Evolutionary conservation across 164 flowering plant species (phyloP).

Genomic region (Santalum album): DNA sequence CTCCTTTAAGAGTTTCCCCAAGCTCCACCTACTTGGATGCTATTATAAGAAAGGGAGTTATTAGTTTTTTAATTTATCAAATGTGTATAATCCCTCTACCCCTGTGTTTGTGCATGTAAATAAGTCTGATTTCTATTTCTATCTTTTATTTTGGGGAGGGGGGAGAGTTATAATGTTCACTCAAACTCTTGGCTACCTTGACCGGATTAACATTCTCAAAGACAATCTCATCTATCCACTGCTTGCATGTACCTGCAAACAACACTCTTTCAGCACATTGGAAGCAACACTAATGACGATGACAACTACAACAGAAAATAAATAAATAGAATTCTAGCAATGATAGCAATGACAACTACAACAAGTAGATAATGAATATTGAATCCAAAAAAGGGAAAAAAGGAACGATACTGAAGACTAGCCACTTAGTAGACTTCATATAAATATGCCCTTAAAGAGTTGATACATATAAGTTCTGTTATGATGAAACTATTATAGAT

Average conservation of each 20-base stretch:
- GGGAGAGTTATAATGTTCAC: no score
- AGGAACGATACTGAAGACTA: no score
- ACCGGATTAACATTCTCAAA: constrained; percentile 49
- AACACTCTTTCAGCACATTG: constrained; percentile 12
- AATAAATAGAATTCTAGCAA: no score
- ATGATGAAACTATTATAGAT: no score
- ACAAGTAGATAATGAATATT: neutral
- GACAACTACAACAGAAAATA: neutral
- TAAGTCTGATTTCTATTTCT: no score
- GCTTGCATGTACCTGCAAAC: constrained; percentile 92
- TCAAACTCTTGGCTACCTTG: constrained; percentile 65
- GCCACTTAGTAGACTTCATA: no score
- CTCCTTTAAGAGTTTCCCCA: constrained; percentile 63
- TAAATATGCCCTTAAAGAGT: no score
- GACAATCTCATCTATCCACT: constrained; percentile 81
- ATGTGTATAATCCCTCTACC: neutral
- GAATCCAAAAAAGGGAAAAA: no score
- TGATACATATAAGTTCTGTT: no score
- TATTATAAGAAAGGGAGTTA: constrained; percentile 11
- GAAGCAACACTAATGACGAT: neutral
- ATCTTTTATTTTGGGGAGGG: neutral
- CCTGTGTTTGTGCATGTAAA: neutral
- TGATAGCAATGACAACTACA: neutral
- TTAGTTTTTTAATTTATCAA: neutral
- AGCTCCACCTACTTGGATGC: constrained; percentile 78